Percentiles rank a stretch among this genome's conserved stretches.
Evolutionary conservation across 345 rosid species (phyloP).

Genomic region (rapeseed (Brassica napus)): DNA sequence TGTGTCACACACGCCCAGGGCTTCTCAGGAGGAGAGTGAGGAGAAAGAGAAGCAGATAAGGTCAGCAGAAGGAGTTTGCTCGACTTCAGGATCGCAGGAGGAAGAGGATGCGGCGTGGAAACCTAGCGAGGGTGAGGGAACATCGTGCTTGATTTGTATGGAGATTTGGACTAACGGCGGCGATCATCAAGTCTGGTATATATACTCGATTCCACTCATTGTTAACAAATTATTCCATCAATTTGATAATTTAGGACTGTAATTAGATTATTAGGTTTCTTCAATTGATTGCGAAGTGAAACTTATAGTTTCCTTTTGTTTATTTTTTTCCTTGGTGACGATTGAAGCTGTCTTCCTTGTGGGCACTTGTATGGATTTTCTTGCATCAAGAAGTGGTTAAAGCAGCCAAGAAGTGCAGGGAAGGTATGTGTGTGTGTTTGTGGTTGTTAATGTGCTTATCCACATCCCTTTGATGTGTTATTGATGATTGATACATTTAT

Average conservation of each 20-base stretch:
- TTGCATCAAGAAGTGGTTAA: slow-evolving; percentile 77
- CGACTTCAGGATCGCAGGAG: slow-evolving; percentile 48
- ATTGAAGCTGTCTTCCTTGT: slow-evolving; percentile 84
- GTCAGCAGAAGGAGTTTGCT: slow-evolving; percentile 31
- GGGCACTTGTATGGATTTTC: slow-evolving; percentile 87
- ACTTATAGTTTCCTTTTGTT: no score
- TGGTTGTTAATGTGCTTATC: slow-evolving; percentile 24
- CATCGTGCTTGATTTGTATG: slow-evolving; percentile 78
- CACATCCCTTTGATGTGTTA: no score
- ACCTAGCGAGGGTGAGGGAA: slow-evolving; percentile 58
- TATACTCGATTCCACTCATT: no score
- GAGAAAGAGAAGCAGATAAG: slow-evolving; percentile 43
- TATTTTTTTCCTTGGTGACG: no score
- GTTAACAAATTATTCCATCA: no score
- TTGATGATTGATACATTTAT: no score
- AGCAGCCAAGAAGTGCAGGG: slow-evolving; percentile 49
- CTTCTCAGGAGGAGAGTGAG: slow-evolving; percentile 29
- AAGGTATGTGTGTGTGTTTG: slow-evolving; percentile 49
- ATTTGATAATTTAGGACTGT: no score
- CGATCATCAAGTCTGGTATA: slow-evolving; percentile 72
- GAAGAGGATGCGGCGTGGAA: slow-evolving; percentile 50
- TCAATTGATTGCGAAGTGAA: not conserved
- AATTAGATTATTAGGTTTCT: no score
- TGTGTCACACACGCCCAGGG: slow-evolving; percentile 37
- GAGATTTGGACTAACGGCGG: slow-evolving; percentile 72